Evolutionary conservation across 2,329 filamentous ascomycete genomes (phyloP), one percentile per base, ranked within the genome.

Genomic region (Aspergillus felis): DNA sequence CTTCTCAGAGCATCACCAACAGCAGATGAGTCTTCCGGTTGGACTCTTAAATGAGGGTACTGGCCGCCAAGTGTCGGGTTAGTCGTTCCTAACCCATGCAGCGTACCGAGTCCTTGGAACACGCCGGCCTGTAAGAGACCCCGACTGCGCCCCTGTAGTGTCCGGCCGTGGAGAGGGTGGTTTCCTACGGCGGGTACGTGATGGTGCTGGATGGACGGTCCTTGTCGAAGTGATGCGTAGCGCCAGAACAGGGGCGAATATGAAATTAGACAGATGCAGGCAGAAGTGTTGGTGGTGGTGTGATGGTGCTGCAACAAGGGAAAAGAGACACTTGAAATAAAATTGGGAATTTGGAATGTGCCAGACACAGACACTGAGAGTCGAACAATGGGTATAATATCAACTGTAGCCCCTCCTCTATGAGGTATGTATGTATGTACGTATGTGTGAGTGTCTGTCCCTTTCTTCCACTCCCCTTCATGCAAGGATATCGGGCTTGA

Each of bases 61-160:
- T 57, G 55, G 53, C 53, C 48, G 56, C 58, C 56, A 59, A 62
- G 57, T 58, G 61, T 57, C 55, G 56, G 48, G 61, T 58, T 57
- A 61, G 64, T 58, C 59, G 57, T 63, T 55, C 62, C 57, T 62
- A 57, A 63, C 48, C 63, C 64, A 66, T 65, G 64, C 62, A 66
- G 61, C 58, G 65, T 62, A 64, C 62, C 65, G 59, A 59, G 57
- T 54, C 59, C 57, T 58, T 65, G 65, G 65, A 56, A 57, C 59
- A 42, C 38, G 50, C 52, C 35, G 55, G 56, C 62, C 62, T 64
- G 56, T 64, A 54, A 61, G 44, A 60, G 56, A 57, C 38, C 41
- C 49, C 58, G 62, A 62, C 60, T 61, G 57, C 63, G 62, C 62
- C 64, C 64, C 56, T 57, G 60, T 47, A 38, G 14, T 22, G 20